Conservation (phyloP, 2,329 filamentous ascomycete genomes). For the Myriosclerotinia duriaeana region DNA sequence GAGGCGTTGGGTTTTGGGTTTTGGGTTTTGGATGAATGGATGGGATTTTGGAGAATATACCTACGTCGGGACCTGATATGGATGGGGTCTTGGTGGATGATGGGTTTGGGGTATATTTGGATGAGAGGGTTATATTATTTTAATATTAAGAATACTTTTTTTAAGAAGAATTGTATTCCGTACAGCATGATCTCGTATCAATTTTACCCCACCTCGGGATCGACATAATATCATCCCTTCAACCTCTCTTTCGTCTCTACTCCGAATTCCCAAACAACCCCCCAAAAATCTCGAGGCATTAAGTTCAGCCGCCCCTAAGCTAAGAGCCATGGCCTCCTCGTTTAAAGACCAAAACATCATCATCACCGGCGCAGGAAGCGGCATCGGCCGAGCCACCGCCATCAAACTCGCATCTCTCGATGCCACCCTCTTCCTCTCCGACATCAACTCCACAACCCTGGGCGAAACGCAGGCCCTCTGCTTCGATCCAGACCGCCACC, state of each 20-base stretch:
- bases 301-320: background rate
- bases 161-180: too few relatives aligned
- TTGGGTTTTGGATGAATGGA: too few relatives aligned
- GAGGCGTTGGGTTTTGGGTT: background rate
- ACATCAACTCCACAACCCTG: slow-evolving; percentile 36
- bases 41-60: too few relatives aligned
- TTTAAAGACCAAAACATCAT: slow-evolving; percentile 34
- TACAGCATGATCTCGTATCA: too few relatives aligned
- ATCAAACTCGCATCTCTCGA: slow-evolving; percentile 36
- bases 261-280: too few relatives aligned
- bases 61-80: too few relatives aligned
- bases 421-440: slow-evolving; percentile 36
- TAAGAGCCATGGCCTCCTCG: slow-evolving; percentile 3
- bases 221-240: background rate
- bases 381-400: slow-evolving; percentile 37
- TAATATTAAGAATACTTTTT: too few relatives aligned
- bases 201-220: background rate
- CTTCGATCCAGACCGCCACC: background rate
- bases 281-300: too few relatives aligned
- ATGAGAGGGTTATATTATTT: too few relatives aligned
- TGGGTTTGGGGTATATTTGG: too few relatives aligned
- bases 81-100: too few relatives aligned
- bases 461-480: slow-evolving; percentile 28
- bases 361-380: slow-evolving; percentile 38
- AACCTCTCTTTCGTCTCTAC: too few relatives aligned